Evolutionary conservation across 176 grass and related monocot species (phyloP).

Genomic region (Bothriochloa decipiens): DNA sequence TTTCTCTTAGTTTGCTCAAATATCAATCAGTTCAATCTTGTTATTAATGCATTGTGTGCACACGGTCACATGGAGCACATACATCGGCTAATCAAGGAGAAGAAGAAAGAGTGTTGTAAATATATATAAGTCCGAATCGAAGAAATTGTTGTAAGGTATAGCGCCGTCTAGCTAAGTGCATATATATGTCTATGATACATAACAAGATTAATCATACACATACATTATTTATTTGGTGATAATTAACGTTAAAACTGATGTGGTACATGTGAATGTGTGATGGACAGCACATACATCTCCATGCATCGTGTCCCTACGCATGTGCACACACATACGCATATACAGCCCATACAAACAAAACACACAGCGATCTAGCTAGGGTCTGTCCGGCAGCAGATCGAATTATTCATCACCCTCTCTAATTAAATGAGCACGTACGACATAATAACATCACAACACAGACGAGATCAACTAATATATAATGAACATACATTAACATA

Average conservation of each 20-base stretch:
- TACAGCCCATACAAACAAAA: not conserved
- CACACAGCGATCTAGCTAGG: not conserved
- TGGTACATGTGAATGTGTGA: slow-evolving; percentile 13
- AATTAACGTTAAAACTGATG: too few species aligned
- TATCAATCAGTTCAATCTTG: not conserved
- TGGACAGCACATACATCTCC: not conserved
- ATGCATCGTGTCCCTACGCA: not conserved
- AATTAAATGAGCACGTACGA: not conserved
- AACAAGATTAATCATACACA: not conserved
- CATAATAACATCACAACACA: not conserved
- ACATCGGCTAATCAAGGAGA: not conserved
- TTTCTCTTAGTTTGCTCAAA: not conserved
- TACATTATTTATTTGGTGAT: slow-evolving; percentile 12
- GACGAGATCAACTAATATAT: slow-evolving; percentile 23
- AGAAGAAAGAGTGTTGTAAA: not conserved
- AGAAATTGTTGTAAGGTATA: too few species aligned
- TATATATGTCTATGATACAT: not conserved
- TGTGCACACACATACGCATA: not conserved
- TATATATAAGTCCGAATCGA: too few species aligned
- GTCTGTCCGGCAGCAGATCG: not conserved
- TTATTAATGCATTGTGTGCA: not conserved
- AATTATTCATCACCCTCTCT: slow-evolving; percentile 24
- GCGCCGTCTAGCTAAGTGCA: too few species aligned
- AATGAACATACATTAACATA: slow-evolving; percentile 39
- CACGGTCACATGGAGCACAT: not conserved